Conservation (phyloP, 2,329 filamentous ascomycete species). For the Sordariomycetes sp. region DNA sequence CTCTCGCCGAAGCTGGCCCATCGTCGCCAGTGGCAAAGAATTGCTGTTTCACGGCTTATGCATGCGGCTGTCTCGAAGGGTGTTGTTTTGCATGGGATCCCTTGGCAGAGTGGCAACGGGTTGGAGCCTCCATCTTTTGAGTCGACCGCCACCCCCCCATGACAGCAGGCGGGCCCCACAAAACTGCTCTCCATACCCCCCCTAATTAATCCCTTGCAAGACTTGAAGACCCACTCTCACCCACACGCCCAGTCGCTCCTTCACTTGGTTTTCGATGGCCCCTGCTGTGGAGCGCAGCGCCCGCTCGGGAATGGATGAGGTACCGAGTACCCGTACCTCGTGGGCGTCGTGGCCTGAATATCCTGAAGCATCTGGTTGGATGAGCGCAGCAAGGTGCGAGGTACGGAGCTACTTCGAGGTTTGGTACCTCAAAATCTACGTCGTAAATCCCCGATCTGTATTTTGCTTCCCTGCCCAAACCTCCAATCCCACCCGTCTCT, state of each 20-base stretch:
- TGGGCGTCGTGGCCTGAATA: neutral
- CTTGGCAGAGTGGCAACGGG: neutral
- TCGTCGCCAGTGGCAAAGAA: too few relatives aligned
- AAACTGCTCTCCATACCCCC: neutral
- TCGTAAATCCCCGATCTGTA: neutral
- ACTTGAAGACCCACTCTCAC: neutral
- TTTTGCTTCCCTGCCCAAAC: slow-evolving; percentile 4
- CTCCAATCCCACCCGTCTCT: neutral
- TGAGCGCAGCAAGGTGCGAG: neutral
- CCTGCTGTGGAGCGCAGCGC: neutral
- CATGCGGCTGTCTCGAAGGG: neutral
- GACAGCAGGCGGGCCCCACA: neutral
- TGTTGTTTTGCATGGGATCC: neutral
- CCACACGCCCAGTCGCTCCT: neutral
- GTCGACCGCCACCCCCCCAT: neutral
- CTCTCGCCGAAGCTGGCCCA: neutral
- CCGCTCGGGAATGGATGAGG: neutral
- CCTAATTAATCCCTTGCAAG: neutral
- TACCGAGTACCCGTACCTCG: neutral
- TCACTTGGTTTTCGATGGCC: neutral
- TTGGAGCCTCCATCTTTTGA: neutral
- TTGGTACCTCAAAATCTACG: neutral
- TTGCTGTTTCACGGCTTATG: neutral
- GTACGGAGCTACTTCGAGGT: neutral
- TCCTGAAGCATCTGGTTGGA: neutral